A percentile compares a stretch with the other conserved stretches of the same genome.
These are phyloP conservation scores for Tulasnella sp. DNA, from an alignment of 768 basidiomycete genomes.

Conservation along the genomic window DNA sequence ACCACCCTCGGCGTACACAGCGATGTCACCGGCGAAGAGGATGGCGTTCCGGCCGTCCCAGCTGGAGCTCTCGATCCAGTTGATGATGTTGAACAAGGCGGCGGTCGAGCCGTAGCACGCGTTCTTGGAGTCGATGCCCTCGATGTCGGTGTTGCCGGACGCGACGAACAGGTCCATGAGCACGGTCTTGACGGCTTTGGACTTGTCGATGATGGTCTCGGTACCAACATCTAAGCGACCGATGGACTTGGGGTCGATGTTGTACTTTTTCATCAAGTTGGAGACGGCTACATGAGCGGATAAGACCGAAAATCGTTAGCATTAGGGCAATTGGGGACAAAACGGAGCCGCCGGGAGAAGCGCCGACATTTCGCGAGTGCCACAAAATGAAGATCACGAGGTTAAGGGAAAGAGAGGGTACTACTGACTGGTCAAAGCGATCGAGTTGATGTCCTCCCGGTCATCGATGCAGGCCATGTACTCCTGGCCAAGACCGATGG, in stretches of 20 bases:
- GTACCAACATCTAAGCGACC: slow-evolving; percentile 98
- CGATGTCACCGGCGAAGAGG: slow-evolving; percentile 95
- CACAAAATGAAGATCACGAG: slow-evolving; percentile 27
- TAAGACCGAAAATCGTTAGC: background rate
- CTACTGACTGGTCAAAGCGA: slow-evolving; percentile 76
- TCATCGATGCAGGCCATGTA: slow-evolving; percentile 99
- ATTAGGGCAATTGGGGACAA: background rate
- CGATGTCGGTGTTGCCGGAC: slow-evolving; percentile 92
- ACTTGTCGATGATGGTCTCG: slow-evolving; percentile 99
- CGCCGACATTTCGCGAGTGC: background rate
- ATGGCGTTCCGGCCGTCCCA: slow-evolving; percentile 99
- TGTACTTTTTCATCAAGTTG: slow-evolving; percentile 87
- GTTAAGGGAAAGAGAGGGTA: background rate
- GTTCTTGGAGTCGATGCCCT: slow-evolving; percentile 98
- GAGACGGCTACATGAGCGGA: slow-evolving; percentile 63
- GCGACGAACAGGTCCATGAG: slow-evolving; percentile 97
- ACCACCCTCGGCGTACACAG: slow-evolving; percentile 93
- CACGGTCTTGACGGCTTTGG: slow-evolving; percentile 96
- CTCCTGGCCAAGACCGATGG: slow-evolving; percentile 95
- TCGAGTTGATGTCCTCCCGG: slow-evolving; percentile 98
- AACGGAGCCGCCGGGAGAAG: slow-evolving; percentile 18
- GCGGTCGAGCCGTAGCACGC: slow-evolving; percentile 99
- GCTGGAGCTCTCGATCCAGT: slow-evolving; percentile 93
- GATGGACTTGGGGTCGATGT: slow-evolving; percentile 93
- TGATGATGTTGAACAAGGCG: slow-evolving; percentile 96